Conservation (phyloP, 192 early-diverging fungal species). For the Phlyctochytrium bullatum region DNA sequence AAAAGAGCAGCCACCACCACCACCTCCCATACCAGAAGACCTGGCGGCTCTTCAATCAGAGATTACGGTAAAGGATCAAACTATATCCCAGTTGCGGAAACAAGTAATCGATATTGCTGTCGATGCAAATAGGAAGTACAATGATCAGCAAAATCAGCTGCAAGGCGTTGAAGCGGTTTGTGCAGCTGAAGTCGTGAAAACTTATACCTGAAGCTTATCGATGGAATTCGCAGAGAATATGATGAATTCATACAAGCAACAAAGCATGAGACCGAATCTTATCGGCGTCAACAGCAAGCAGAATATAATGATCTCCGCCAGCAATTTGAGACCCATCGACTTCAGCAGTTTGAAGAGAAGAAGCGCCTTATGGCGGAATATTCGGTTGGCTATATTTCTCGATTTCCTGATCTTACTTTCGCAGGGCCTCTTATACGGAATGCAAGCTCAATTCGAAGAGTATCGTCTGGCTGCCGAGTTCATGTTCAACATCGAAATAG, state of each 20-base stretch:
- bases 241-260: conserved; percentile 61
- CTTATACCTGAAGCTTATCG: conserved; percentile 47
- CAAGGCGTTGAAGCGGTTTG: conserved; percentile 56
- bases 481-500: conserved; percentile 53
- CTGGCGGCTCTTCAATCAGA: conserved; percentile 23
- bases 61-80: conserved; percentile 28
- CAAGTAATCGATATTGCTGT: conserved; percentile 49
- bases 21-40: conserved; percentile 29
- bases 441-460: conserved; percentile 64
- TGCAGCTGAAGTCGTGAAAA: background rate
- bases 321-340: conserved; percentile 47
- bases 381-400: conserved; percentile 21
- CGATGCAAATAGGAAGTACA: conserved; percentile 51
- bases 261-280: conserved; percentile 57
- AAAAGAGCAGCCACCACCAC: conserved; percentile 4
- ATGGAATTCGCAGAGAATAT: conserved; percentile 55
- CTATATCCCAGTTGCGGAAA: conserved; percentile 27
- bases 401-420: background rate
- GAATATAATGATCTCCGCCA: conserved; percentile 48
- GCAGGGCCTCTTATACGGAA: conserved; percentile 42
- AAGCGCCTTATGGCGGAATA: conserved; percentile 52
- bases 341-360: conserved; percentile 53
- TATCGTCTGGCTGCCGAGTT: conserved; percentile 55
- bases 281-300: conserved; percentile 33
- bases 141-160: conserved; percentile 60